Percentiles rank a stretch among this genome's conserved stretches.
Evolutionary conservation across 306 rosid genomes (phyloP).

Genomic region (Vicia faba): DNA sequence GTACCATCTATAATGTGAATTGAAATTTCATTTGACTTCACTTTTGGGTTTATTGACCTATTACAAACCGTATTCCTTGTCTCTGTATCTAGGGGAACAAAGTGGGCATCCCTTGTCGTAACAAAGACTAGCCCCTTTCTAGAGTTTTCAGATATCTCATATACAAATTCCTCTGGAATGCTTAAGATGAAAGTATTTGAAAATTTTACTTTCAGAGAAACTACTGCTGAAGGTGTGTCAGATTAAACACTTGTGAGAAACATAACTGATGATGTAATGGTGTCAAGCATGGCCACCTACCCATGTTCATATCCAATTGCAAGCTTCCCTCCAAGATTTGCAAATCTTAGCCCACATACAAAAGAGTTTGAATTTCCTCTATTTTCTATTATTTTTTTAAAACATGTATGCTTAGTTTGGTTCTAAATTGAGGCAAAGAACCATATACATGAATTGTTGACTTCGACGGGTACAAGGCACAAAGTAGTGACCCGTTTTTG

Average conservation of each 20-base stretch:
- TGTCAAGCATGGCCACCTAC: slow-evolving; percentile 80
- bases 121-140: slow-evolving; percentile 50
- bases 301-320: slow-evolving; percentile 78
- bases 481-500: too few relatives aligned
- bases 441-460: too few relatives aligned
- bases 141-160: slow-evolving; percentile 45
- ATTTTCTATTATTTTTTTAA: too few relatives aligned
- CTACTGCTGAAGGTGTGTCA: slow-evolving; percentile 54
- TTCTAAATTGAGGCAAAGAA: too few relatives aligned
- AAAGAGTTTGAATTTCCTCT: too few relatives aligned
- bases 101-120: slow-evolving; percentile 58
- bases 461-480: too few relatives aligned
- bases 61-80: slow-evolving; percentile 59
- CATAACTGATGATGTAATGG: slow-evolving; percentile 57
- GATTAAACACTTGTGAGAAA: slow-evolving; percentile 59
- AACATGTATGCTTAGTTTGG: too few relatives aligned
- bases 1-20: slow-evolving; percentile 60
- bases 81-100: slow-evolving; percentile 51
- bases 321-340: slow-evolving; percentile 62
- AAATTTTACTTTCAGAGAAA: slow-evolving; percentile 59
- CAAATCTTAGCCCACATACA: slow-evolving; percentile 60
- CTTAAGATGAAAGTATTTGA: slow-evolving; percentile 47
- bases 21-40: slow-evolving; percentile 59
- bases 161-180: slow-evolving; percentile 45
- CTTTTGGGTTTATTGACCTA: slow-evolving; percentile 43